Evolutionary conservation across 1,284 basidiomycete genomes (phyloP), one percentile per base, ranked within the genome.

Genomic region (Tremellales sp.): DNA sequence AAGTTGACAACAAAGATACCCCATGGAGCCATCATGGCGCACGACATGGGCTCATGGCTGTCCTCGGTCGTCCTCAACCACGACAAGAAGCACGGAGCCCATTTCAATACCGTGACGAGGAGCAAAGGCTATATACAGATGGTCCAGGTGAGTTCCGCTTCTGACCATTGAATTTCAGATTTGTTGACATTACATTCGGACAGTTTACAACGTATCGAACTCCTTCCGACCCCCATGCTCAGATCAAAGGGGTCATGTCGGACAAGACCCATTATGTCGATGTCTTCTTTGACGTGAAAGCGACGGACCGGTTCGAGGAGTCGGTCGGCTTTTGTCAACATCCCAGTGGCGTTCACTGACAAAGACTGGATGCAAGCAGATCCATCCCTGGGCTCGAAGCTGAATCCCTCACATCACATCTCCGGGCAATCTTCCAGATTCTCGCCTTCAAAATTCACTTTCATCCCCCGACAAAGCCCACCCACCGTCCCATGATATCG

Each of bases 241-340:
- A 44, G 31, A 45, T 60, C n/a, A 12, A 7, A 1, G 66, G 53
- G 5, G 18, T 47, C 1, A 49, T 64, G 3, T 45, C 53, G 2
- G 66, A 68, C 42, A 25, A 48, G 13, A 60, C 57, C 0, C 62
- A 66, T 53, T 36, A 32, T 14, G 43, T 63, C 4, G 21, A 34
- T 14, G 61, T 61, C 14, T 32, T 25, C 7, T 66, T 68, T 31
- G 62, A 65, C 41, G 42, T 54, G 1, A 43, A 43, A 0, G 58
- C 48, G 10, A 61, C 59, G 1, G 49, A 65, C 37, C 43, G 51
- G 12, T 60, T 61, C 34, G 66, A 66, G 40, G 22, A 29, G 65
- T 65, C 25, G 41, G 58, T 42, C 31, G 10, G 26, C 14, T 28
- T 40, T 18, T 25, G 32, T 43, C 40, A 12, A 13, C 27, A 41